phyloP scores from a whole-genome alignment of 352 stramenopile genomes.

The Pythium phragmitis region DNA sequence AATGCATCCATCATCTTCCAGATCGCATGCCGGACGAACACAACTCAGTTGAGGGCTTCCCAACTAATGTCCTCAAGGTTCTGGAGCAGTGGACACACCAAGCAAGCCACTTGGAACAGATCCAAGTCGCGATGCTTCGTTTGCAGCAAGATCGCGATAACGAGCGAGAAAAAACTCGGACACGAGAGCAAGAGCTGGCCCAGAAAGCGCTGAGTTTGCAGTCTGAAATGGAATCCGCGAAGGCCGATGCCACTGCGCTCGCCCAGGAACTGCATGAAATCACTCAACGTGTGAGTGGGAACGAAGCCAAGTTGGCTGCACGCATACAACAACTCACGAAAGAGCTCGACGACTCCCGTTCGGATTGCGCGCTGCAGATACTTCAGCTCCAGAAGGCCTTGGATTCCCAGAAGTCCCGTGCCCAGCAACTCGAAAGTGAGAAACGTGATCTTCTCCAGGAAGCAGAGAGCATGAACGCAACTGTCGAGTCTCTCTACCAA shows the following conservation, averaged over 20 bases:
- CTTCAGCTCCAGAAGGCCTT: constrained; percentile 63
- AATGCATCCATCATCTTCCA: constrained; percentile 38
- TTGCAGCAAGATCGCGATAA: constrained; percentile 49
- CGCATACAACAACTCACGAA: constrained; percentile 50
- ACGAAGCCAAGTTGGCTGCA: constrained; percentile 38
- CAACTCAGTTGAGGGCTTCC: constrained; percentile 20
- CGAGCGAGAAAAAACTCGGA: constrained; percentile 35
- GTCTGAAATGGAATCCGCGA: constrained; percentile 39
- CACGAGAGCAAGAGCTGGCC: constrained; percentile 46
- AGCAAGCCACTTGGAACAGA: constrained; percentile 33
- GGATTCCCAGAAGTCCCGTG: constrained; percentile 44
- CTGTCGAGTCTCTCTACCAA: constrained; percentile 54
- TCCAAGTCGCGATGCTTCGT: constrained; percentile 48
- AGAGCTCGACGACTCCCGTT: constrained; percentile 47
- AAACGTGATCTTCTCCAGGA: constrained; percentile 70
- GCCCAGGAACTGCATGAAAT: constrained; percentile 55
- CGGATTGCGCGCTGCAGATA: constrained; percentile 36
- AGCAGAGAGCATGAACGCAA: constrained; percentile 56
- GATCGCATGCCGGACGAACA: neutral
- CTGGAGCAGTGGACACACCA: constrained; percentile 28
- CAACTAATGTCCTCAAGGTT: constrained; percentile 16
- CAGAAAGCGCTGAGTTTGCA: constrained; percentile 30
- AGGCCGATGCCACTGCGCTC: constrained; percentile 44
- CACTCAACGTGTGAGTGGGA: constrained; percentile 35
- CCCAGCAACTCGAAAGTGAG: constrained; percentile 50